Base-by-base conservation (phyloP, 805 yeast species). In the Candida saitoana region DNA sequence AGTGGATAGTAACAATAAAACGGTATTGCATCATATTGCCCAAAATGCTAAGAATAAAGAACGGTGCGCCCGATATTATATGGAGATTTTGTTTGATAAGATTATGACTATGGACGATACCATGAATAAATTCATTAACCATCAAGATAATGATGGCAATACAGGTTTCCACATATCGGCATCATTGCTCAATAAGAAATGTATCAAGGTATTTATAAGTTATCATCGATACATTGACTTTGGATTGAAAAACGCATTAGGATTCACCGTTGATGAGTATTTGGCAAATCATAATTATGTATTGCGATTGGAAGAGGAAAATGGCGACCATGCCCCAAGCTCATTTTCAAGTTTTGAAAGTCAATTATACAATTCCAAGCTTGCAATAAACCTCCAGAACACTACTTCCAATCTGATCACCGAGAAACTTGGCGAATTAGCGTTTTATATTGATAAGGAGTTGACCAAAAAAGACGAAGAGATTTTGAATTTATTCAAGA, bases 141-240 rank as follows among this genome's bases (percentile, higher is more conserved):
- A 85, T n/a, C 87, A 84, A 48, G 99, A 93, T 64, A 71, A 80
- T 41, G 90, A 90, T 54, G 99, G 99, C 18, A 96, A 93, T 59
- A 93, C 99, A 0, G 90, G 96, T 37, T 70, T 93, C 46, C 95
- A 90, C 57, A 86, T 93, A 42, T 95, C 95, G 0, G 93, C 97
- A 17, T 71, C 79, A 32, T 65, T 76, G 17, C 93, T 96, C 17
- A 77, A 84, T 38, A 63, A 74, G 41, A 80, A 86, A 39, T 77
- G 93, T 42, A 89, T 87, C 18, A 87, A 85, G 46, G 88, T 87
- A 44, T 72, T 93, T 41, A 65, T 93, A 34, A 91, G 84, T 47
- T 84, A 87, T 44, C 96, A 96, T 34, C 96, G 95, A 20, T 67
- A 70, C 51, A 74, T 71, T 48, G 80, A 73, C 60, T 73, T 65